Evolutionary conservation across 805 yeast genomes (phyloP).

Genomic region (Sugiyamaella lignohabitans): DNA sequence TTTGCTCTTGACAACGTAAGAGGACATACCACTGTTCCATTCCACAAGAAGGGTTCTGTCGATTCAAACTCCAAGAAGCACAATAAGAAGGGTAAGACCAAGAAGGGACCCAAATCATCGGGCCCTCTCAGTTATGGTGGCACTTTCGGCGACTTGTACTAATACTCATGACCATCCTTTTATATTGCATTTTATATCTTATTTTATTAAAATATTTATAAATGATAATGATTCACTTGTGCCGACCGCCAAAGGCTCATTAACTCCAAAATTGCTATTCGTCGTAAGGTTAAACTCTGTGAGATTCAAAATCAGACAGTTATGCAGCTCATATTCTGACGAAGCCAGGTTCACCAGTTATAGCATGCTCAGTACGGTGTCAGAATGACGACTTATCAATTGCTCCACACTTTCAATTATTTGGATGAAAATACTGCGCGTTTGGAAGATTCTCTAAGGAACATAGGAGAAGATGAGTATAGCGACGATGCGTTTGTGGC

Average conservation of each 20-base stretch:
- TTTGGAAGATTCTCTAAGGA: background rate
- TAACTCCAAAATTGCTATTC: too few relatives aligned
- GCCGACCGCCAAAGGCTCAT: too few relatives aligned
- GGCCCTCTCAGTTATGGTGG: conserved; percentile 14
- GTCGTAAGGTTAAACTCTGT: too few relatives aligned
- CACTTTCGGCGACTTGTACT: conserved; percentile 16
- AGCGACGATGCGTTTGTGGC: conserved; percentile 15
- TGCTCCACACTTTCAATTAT: background rate
- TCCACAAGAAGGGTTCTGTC: conserved; percentile 43
- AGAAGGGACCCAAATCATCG: background rate
- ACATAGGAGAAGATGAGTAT: background rate
- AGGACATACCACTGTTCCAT: conserved; percentile 65
- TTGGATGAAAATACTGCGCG: background rate
- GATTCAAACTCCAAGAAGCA: conserved; percentile 46
- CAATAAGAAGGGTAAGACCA: conserved; percentile 69
- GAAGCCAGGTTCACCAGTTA: too few relatives aligned
- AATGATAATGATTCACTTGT: too few relatives aligned
- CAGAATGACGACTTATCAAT: background rate
- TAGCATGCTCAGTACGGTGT: too few relatives aligned
- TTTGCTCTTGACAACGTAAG: conserved; percentile 60
- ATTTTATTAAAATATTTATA: too few relatives aligned
- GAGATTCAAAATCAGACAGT: too few relatives aligned
- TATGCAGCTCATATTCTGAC: too few relatives aligned
- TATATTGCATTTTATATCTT: too few relatives aligned
- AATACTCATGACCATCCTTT: too few relatives aligned